These are phyloP conservation scores for Porphyrellus sp. DNA, from an alignment of 1,284 basidiomycete genomes.

Conservation along the genomic window DNA sequence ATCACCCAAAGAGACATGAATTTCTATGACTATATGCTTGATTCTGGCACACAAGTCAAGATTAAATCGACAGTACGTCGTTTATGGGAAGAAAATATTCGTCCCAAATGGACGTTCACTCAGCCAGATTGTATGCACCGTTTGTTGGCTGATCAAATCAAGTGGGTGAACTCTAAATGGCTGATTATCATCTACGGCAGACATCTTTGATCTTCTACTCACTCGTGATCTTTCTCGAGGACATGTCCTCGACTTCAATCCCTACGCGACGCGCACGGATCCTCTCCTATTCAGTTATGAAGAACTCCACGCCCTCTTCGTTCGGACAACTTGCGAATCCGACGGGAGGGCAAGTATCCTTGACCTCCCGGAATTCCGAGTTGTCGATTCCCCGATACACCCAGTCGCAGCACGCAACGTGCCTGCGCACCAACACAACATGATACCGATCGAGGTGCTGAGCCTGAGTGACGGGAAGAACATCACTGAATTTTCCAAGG, in stretches of 20 bases:
- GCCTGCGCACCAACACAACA: conserved; percentile 83
- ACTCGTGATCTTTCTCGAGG: conserved; percentile 74
- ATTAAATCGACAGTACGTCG: conserved; percentile 53
- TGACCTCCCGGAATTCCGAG: conserved; percentile 52
- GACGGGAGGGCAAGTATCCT: not conserved
- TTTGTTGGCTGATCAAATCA: not conserved
- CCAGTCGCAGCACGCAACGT: conserved; percentile 62
- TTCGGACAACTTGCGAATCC: conserved; percentile 1
- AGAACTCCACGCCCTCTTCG: conserved; percentile 56
- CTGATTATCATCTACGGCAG: conserved; percentile 40
- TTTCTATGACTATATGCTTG: conserved; percentile 84
- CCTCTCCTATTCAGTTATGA: conserved; percentile 83
- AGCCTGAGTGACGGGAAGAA: conserved; percentile 69
- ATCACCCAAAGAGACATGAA: conserved; percentile 90
- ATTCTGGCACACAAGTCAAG: conserved; percentile 49
- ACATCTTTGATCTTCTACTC: conserved; percentile 84
- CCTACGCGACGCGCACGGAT: conserved; percentile 84
- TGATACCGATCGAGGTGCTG: conserved; percentile 88
- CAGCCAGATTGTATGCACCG: conserved; percentile 64
- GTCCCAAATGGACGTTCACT: conserved; percentile 50
- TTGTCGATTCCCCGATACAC: conserved; percentile 73
- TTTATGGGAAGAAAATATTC: conserved; percentile 72
- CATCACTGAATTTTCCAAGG: conserved; percentile 68
- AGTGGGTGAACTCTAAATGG: not conserved
- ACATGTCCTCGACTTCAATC: conserved; percentile 89